These are phyloP conservation scores for Fusarium mexicanum DNA, from an alignment of 2,329 filamentous ascomycete genomes.

Conservation along the genomic window DNA sequence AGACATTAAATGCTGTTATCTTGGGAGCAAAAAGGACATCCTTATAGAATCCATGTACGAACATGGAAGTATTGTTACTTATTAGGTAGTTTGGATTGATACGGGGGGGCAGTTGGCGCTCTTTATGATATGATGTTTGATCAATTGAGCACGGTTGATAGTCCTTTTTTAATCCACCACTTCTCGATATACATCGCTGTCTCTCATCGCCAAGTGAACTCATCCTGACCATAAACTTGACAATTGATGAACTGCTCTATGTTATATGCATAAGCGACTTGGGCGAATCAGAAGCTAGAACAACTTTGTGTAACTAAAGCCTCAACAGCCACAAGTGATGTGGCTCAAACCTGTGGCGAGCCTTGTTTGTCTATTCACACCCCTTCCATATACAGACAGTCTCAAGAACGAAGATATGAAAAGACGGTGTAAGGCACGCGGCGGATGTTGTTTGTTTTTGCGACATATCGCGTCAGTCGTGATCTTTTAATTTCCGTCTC, in stretches of 20 bases:
- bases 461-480: slow-evolving; percentile 3
- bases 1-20: slow-evolving; percentile 5
- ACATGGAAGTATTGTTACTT: not conserved
- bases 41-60: slow-evolving; percentile 12
- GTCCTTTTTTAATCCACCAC: slow-evolving; percentile 6
- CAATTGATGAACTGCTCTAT: not conserved
- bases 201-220: not conserved
- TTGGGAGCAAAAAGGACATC: not conserved
- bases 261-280: not conserved
- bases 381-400: not conserved
- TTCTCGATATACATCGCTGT: not conserved
- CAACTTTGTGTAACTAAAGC: not conserved
- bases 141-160: not conserved
- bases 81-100: not conserved
- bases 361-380: not conserved
- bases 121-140: slow-evolving; percentile 17
- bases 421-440: slow-evolving; percentile 28
- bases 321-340: not conserved
- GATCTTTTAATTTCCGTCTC: slow-evolving; percentile 28
- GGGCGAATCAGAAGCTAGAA: not conserved
- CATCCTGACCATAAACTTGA: no score
- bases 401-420: slow-evolving; percentile 19
- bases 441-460: slow-evolving; percentile 20
- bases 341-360: slow-evolving; percentile 7
- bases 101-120: slow-evolving; percentile 1